phyloP scores from a whole-genome alignment of 2,329 filamentous ascomycete genomes.

The Aureobasidium sp. region DNA sequence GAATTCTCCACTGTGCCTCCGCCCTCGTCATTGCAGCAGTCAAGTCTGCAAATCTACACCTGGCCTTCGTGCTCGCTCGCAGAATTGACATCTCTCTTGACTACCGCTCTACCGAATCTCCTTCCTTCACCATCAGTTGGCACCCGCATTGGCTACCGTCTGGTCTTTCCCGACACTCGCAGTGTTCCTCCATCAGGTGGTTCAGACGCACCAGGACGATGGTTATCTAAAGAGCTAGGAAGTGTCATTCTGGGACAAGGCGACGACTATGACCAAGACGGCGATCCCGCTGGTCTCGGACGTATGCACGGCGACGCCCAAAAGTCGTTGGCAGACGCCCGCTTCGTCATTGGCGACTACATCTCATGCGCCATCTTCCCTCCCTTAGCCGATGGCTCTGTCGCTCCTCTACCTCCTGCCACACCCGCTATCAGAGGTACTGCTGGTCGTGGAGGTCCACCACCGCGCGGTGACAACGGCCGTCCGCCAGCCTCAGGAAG shows the following conservation, averaged over 20 bases:
- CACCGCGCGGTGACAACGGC: slow-evolving; percentile 36
- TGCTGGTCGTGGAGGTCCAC: slow-evolving; percentile 39
- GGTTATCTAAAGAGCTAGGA: slow-evolving; percentile 83
- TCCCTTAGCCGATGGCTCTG: slow-evolving; percentile 76
- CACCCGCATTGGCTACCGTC: slow-evolving; percentile 86
- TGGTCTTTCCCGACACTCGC: slow-evolving; percentile 83
- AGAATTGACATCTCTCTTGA: slow-evolving; percentile 83
- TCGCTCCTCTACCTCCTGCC: slow-evolving; percentile 67
- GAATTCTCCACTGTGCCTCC: slow-evolving; percentile 67
- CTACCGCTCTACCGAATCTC: slow-evolving; percentile 70
- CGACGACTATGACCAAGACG: slow-evolving; percentile 39
- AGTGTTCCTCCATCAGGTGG: slow-evolving; percentile 43
- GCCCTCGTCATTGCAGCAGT: slow-evolving; percentile 55
- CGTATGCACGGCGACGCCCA: slow-evolving; percentile 66
- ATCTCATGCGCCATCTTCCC: slow-evolving; percentile 85
- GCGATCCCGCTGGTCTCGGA: slow-evolving; percentile 33
- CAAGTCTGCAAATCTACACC: slow-evolving; percentile 79
- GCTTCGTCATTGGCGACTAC: slow-evolving; percentile 92
- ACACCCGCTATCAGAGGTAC: slow-evolving; percentile 45
- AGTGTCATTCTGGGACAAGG: slow-evolving; percentile 70
- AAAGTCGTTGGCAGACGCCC: slow-evolving; percentile 79
- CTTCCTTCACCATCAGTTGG: slow-evolving; percentile 81
- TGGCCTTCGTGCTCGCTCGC: slow-evolving; percentile 84
- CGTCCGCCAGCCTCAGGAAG: slow-evolving; percentile 27
- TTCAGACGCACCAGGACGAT: slow-evolving; percentile 60